Conservation (phyloP, 345 rosid species). For the Aquilaria malaccensis region DNA sequence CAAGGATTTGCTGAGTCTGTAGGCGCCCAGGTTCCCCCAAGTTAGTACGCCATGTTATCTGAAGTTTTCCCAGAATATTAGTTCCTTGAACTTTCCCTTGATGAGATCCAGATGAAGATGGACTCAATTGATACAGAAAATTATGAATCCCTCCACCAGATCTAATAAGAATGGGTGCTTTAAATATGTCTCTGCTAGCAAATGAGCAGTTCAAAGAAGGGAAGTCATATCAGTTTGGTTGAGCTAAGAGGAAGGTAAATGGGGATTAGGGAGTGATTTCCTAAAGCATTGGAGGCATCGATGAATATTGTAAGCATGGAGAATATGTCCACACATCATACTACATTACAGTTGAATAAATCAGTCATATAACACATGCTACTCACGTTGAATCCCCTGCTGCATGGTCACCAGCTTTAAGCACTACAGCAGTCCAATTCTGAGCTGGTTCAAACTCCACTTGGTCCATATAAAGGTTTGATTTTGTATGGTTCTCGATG, state of each 20-base stretch:
- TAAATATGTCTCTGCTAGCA: slow-evolving; percentile 51
- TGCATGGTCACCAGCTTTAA: slow-evolving; percentile 46
- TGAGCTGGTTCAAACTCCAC: slow-evolving; percentile 97
- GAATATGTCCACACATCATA: too few relatives aligned
- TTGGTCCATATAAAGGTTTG: slow-evolving; percentile 92
- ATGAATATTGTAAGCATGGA: too few relatives aligned
- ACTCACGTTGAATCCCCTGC: slow-evolving; percentile 17
- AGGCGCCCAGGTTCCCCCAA: slow-evolving; percentile 97
- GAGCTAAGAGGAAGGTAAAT: too few relatives aligned
- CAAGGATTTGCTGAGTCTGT: slow-evolving; percentile 96
- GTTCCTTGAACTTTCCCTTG: slow-evolving; percentile 54
- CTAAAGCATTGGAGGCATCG: not conserved
- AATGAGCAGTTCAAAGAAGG: slow-evolving; percentile 11
- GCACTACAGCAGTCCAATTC: slow-evolving; percentile 62
- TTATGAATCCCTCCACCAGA: slow-evolving; percentile 87
- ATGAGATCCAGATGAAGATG: slow-evolving; percentile 35
- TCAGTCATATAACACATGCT: too few relatives aligned
- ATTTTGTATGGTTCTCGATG: slow-evolving; percentile 90
- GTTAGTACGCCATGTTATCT: slow-evolving; percentile 95
- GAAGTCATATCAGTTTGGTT: too few relatives aligned
- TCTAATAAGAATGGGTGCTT: slow-evolving; percentile 70
- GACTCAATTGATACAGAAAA: slow-evolving; percentile 68
- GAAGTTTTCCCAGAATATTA: slow-evolving; percentile 89
- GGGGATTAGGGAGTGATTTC: too few relatives aligned
- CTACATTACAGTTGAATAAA: too few relatives aligned